Evolutionary conservation across 2,329 filamentous ascomycete species (phyloP), one percentile per base, ranked within the genome.

Genomic region (Alternaria sp.): DNA sequence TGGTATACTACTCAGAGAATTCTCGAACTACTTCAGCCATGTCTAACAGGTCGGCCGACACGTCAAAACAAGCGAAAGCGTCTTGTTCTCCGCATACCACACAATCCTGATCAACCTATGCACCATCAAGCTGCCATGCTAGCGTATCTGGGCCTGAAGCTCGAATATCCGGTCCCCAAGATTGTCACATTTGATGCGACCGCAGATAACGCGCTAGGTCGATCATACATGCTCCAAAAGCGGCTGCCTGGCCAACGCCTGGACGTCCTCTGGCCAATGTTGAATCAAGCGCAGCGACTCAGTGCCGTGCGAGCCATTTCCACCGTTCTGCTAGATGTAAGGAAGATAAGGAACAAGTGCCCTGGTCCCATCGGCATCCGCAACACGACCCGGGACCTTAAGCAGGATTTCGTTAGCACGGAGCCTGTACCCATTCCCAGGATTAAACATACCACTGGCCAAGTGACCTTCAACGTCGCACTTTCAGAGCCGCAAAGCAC

Each of bases 201-300:
- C 2, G 19, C 50, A 11, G 12, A 56, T 8, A 69, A 69, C 46
- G 25, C 40, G 10, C 49, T 70, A 5, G 57, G 50, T 6, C 23
- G 36, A 12, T 17, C 61, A 0, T 71, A 65, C 21, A 65, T 67
- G 57, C 40, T 69, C 28, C 67, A 67, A 26, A 36, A 61, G 19
- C 62, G 69, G n/a, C 54, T 71, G 4, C 55, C 55, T 8, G 67
- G 70, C 12, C 30, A 56, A 2, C 26, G 40, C 15, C 57, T 69
- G 1, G 9, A 15, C 12, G 4, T 40, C 1, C 9, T 66, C 12
- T 63, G 61, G 61, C 8, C 45, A 6, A 23, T 25, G 0, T 32
- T 70, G 8, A 69, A 57, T 9, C 26, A 46, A 17, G 55, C 47
- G 3, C 69, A 73, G 40, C 56, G 46, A 44, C 46, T 43, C 19